Evolutionary conservation across 2,329 filamentous ascomycete genomes (phyloP).

Genomic region (Penicillium sp.): DNA sequence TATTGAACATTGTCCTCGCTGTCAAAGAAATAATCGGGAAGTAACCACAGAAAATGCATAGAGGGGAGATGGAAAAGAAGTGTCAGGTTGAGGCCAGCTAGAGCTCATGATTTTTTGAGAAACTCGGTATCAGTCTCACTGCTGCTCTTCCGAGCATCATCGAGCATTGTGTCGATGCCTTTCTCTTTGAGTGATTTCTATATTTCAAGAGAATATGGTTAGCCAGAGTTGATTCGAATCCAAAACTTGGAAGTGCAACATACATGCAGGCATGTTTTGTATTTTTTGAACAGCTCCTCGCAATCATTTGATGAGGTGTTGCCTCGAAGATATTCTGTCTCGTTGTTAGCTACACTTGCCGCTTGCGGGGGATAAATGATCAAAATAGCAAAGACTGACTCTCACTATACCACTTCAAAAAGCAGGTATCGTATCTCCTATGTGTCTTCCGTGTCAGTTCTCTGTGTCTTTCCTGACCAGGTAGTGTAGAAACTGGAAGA

Average conservation of each 20-base stretch:
- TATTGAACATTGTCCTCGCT: slow-evolving; percentile 12
- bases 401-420: slow-evolving; percentile 99
- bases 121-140: slow-evolving; percentile 82
- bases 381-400: slow-evolving; percentile 61
- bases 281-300: slow-evolving; percentile 81
- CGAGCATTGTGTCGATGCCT: slow-evolving; percentile 91
- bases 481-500: slow-evolving; percentile 14
- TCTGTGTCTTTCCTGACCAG: slow-evolving; percentile 3
- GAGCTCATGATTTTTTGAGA: slow-evolving; percentile 51
- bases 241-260: slow-evolving; percentile 36
- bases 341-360: slow-evolving; percentile 21
- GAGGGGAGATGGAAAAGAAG: slow-evolving; percentile 12
- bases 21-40: slow-evolving; percentile 4
- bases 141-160: slow-evolving; percentile 87
- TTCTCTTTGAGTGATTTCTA: slow-evolving; percentile 85
- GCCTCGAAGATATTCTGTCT: slow-evolving; percentile 83
- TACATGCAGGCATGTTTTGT: slow-evolving; percentile 85
- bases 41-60: slow-evolving; percentile 9
- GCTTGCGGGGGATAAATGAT: neutral
- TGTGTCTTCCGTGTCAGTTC: slow-evolving; percentile 20
- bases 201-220: neutral
- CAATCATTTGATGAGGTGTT: slow-evolving; percentile 86
- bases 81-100: neutral
- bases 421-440: slow-evolving; percentile 95
- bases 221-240: neutral